Percentiles rank a stretch among this genome's conserved stretches.
Evolutionary conservation across 305 asterid genomes (phyloP).

Genomic region (Fraxinus sp.): DNA sequence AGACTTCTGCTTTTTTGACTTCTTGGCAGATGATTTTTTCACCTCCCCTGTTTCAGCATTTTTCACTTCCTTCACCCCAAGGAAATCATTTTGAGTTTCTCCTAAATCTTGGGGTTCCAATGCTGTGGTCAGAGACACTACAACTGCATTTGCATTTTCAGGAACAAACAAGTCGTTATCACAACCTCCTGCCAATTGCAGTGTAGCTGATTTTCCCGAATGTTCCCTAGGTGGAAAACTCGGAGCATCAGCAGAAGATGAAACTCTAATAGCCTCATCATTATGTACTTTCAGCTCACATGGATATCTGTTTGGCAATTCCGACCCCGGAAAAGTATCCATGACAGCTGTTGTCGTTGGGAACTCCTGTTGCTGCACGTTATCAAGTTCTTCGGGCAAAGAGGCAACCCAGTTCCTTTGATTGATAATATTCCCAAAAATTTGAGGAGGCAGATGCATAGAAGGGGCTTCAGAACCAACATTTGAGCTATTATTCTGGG

Average conservation of each 20-base stretch:
- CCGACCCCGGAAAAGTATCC: constrained; percentile 30
- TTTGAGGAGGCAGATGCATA: constrained; percentile 46
- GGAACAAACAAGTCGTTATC: constrained; percentile 24
- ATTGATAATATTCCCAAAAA: constrained; percentile 28
- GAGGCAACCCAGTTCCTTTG: constrained; percentile 39
- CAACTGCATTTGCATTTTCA: constrained; percentile 29
- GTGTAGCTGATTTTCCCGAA: constrained; percentile 28
- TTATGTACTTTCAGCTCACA: constrained; percentile 29
- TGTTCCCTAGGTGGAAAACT: constrained; percentile 29
- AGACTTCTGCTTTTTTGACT: constrained; percentile 69
- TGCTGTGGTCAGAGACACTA: constrained; percentile 25
- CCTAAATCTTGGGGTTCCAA: constrained; percentile 30
- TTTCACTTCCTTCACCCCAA: constrained; percentile 43
- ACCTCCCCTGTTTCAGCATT: constrained; percentile 43
- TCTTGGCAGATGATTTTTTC: constrained; percentile 68
- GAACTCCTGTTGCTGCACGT: constrained; percentile 31
- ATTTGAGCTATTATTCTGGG: constrained; percentile 40
- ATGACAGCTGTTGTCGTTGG: constrained; percentile 22
- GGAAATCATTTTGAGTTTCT: constrained; percentile 35
- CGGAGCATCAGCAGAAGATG: constrained; percentile 23
- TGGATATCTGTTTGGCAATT: constrained; percentile 21
- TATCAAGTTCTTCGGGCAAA: constrained; percentile 38
- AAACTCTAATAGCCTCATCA: constrained; percentile 28
- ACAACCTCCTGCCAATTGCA: constrained; percentile 24
- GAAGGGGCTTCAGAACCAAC: constrained; percentile 41